Percentiles rank a stretch among this genome's conserved stretches.
Conservation (phyloP, 116 monocot genomes). For the Dioscorea cayenensis region DNA sequence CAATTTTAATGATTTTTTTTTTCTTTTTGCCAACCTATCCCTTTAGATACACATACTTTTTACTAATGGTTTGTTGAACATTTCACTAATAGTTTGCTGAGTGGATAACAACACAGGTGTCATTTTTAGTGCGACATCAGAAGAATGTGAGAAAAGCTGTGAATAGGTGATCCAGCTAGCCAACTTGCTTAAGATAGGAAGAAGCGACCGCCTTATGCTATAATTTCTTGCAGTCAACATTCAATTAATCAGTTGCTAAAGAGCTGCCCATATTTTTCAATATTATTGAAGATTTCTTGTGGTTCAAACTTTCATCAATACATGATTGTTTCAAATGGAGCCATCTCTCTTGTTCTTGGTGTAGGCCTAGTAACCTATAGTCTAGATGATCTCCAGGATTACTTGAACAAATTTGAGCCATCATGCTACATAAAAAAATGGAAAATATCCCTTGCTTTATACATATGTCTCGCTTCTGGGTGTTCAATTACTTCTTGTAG, state of each 20-base stretch:
- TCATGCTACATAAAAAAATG: conserved; percentile 97
- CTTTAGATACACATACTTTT: not conserved
- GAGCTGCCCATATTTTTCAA: conserved; percentile 82
- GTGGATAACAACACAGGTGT: conserved; percentile 79
- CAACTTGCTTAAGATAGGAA: conserved; percentile 90
- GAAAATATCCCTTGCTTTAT: conserved; percentile 93
- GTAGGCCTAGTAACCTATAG: conserved; percentile 79
- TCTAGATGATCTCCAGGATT: conserved; percentile 88
- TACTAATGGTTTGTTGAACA: not conserved
- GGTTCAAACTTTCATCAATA: conserved; percentile 86
- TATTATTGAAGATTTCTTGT: conserved; percentile 97
- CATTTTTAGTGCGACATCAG: conserved; percentile 70
- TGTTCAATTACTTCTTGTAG: conserved; percentile 88
- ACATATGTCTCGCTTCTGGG: conserved; percentile 93
- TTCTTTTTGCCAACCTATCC: not conserved
- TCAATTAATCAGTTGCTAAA: conserved; percentile 76
- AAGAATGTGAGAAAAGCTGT: conserved; percentile 95
- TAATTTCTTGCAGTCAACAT: conserved; percentile 75
- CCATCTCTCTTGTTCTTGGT: conserved; percentile 60
- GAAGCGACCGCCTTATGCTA: conserved; percentile 82
- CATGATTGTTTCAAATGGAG: conserved; percentile 46
- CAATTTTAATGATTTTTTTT: not conserved
- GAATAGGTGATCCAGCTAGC: conserved; percentile 84
- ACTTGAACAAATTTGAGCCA: conserved; percentile 91
- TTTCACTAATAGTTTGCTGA: conserved; percentile 62